These are phyloP conservation scores for Yamadazyma phyllophila DNA, from an alignment of 805 yeast species.

Conservation along the genomic window DNA sequence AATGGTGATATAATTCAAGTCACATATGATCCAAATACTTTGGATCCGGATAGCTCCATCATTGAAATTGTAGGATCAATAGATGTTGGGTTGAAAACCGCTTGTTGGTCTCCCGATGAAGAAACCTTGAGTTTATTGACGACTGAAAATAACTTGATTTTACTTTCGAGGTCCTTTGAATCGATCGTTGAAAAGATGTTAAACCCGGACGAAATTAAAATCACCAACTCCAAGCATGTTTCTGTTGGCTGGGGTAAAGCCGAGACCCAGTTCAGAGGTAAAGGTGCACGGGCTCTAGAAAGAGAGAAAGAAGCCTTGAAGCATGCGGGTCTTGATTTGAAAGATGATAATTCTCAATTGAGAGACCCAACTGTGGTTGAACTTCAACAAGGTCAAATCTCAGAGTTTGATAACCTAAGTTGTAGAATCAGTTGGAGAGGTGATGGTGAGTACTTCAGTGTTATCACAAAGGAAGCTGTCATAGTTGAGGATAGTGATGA, in stretches of 20 bases:
- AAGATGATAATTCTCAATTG: slow-evolving; percentile 48
- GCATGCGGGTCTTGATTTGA: slow-evolving; percentile 67
- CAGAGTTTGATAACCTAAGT: slow-evolving; percentile 50
- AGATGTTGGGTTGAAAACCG: slow-evolving; percentile 69
- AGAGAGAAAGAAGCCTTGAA: slow-evolving; percentile 56
- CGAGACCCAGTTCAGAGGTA: slow-evolving; percentile 95
- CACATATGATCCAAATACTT: slow-evolving; percentile 48
- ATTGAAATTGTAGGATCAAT: slow-evolving; percentile 80
- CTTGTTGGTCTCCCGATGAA: slow-evolving; percentile 89
- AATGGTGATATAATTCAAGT: slow-evolving; percentile 78
- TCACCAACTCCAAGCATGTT: slow-evolving; percentile 71
- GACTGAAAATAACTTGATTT: slow-evolving; percentile 52
- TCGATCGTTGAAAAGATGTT: slow-evolving; percentile 67
- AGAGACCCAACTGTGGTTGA: slow-evolving; percentile 87
- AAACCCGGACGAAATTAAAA: slow-evolving; percentile 57
- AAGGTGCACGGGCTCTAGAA: slow-evolving; percentile 80
- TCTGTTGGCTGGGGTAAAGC: slow-evolving; percentile 98
- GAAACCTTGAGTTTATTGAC: slow-evolving; percentile 77
- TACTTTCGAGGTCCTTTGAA: slow-evolving; percentile 76
- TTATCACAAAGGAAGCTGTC: slow-evolving; percentile 59
- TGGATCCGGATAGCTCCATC: slow-evolving; percentile 53
- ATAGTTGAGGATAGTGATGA: slow-evolving; percentile 39
- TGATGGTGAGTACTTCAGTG: slow-evolving; percentile 80
- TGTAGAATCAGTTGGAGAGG: slow-evolving; percentile 87
- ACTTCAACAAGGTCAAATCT: slow-evolving; percentile 65